Evolutionary conservation across 2,329 filamentous ascomycete species (phyloP).

Genomic region (Pseudogymnoascus sp.): DNA sequence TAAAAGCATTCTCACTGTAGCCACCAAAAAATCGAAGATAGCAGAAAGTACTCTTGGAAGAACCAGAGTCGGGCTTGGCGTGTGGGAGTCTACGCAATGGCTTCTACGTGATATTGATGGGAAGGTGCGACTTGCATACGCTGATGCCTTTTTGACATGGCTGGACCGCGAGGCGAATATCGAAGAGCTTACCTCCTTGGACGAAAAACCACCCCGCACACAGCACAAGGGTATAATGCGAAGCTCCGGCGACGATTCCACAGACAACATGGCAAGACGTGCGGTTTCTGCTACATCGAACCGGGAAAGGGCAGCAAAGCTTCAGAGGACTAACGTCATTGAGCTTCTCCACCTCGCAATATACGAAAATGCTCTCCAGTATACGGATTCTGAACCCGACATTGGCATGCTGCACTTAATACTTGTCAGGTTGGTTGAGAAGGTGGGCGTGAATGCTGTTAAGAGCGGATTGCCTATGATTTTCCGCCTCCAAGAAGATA

Average conservation of each 20-base stretch:
- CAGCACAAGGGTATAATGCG: slow-evolving; percentile 22
- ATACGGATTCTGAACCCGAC: slow-evolving; percentile 63
- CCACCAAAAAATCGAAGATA: slow-evolving; percentile 59
- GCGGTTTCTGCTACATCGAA: slow-evolving; percentile 61
- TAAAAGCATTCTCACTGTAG: slow-evolving; percentile 73
- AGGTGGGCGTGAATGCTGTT: slow-evolving; percentile 74
- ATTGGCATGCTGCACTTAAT: slow-evolving; percentile 71
- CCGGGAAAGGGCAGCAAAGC: slow-evolving; percentile 25
- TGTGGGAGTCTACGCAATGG: slow-evolving; percentile 97
- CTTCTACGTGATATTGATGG: slow-evolving; percentile 72
- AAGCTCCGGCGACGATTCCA: slow-evolving; percentile 23
- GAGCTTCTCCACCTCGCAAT: slow-evolving; percentile 75
- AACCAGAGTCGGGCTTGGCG: slow-evolving; percentile 67
- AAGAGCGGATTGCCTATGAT: slow-evolving; percentile 81
- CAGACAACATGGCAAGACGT: slow-evolving; percentile 37
- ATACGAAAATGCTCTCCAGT: slow-evolving; percentile 80
- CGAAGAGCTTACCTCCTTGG: slow-evolving; percentile 54
- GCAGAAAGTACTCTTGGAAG: slow-evolving; percentile 59
- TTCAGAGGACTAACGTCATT: slow-evolving; percentile 50
- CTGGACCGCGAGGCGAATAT: slow-evolving; percentile 69
- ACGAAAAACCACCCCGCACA: slow-evolving; percentile 37
- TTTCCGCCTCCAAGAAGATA: slow-evolving; percentile 78
- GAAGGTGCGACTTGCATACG: slow-evolving; percentile 75
- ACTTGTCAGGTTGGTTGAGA: slow-evolving; percentile 63
- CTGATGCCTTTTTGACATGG: slow-evolving; percentile 78